These are phyloP conservation scores for Leucosporidium scottii DNA, from an alignment of 768 basidiomycete genomes.

Conservation along the genomic window DNA sequence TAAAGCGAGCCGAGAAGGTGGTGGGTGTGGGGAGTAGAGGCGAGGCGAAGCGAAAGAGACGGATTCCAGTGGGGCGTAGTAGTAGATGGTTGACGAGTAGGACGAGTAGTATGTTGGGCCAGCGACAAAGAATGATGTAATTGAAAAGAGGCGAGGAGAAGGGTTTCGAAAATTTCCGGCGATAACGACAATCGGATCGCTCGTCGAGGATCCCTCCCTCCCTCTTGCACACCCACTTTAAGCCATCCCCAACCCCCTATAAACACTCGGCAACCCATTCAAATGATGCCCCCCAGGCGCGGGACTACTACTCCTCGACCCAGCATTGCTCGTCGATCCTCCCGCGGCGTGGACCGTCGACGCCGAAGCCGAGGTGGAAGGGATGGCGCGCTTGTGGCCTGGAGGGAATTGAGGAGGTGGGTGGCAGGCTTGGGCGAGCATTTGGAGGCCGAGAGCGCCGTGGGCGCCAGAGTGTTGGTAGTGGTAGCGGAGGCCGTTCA, in stretches of 20 bases:
- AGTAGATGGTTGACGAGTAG: not conserved
- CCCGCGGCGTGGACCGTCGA: constrained; percentile 2
- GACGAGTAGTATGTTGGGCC: not conserved
- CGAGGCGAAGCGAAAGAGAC: not conserved
- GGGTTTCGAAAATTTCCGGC: not conserved
- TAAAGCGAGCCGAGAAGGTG: not conserved
- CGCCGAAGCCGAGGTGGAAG: not conserved
- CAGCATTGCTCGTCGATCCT: constrained; percentile 7
- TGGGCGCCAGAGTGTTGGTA: constrained; percentile 96
- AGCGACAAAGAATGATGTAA: not conserved
- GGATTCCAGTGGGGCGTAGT: not conserved
- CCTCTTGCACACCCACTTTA: not conserved
- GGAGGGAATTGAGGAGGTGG: constrained; percentile 33
- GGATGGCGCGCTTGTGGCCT: constrained; percentile 26
- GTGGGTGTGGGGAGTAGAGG: not conserved
- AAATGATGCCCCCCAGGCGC: not conserved
- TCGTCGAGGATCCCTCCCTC: not conserved
- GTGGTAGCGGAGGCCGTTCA: constrained; percentile 94
- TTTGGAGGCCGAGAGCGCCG: constrained; percentile 74
- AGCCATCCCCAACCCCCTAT: not conserved
- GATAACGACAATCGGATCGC: too few species aligned
- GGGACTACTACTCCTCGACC: not conserved
- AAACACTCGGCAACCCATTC: not conserved
- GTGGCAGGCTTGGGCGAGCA: constrained; percentile 48
- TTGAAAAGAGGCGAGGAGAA: not conserved